Conservation (phyloP, 2,329 filamentous ascomycete genomes). For the Aspergillus proliferans region DNA sequence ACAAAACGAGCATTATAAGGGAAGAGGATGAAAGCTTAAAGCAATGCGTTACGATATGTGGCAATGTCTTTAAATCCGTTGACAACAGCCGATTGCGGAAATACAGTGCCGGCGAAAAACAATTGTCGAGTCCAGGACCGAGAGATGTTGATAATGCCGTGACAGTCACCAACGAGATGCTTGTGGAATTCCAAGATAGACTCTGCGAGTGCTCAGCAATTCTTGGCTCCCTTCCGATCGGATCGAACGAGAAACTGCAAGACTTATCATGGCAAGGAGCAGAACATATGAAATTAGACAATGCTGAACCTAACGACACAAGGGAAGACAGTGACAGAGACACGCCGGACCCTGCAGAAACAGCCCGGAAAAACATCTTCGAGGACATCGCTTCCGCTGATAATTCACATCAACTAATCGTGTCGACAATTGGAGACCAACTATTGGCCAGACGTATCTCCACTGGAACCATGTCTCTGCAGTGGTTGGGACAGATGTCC, state of each 20-base stretch:
- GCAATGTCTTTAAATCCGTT: constrained; percentile 27
- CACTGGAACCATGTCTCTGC: constrained; percentile 29
- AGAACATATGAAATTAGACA: constrained; percentile 8
- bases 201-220: constrained; percentile 14
- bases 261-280: constrained; percentile 4
- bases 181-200: constrained; percentile 13
- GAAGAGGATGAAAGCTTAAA: constrained; percentile 31
- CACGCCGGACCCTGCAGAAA: constrained; percentile 19
- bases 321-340: constrained; percentile 24
- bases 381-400: constrained; percentile 23
- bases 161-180: constrained; percentile 3
- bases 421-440: constrained; percentile 27
- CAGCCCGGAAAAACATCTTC: constrained; percentile 21
- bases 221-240: constrained; percentile 16
- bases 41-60: constrained; percentile 31
- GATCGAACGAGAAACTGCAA: constrained; percentile 15
- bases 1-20: constrained; percentile 12
- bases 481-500: constrained; percentile 28
- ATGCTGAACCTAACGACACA: constrained; percentile 11
- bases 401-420: constrained; percentile 24
- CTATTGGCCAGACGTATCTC: constrained; percentile 25
- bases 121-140: neutral
- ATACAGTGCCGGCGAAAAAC: neutral
- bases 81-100: constrained; percentile 13
- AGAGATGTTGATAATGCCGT: neutral